Base-by-base conservation (phyloP, 1,139 yeast genomes). In the Spathaspora sp. region DNA sequence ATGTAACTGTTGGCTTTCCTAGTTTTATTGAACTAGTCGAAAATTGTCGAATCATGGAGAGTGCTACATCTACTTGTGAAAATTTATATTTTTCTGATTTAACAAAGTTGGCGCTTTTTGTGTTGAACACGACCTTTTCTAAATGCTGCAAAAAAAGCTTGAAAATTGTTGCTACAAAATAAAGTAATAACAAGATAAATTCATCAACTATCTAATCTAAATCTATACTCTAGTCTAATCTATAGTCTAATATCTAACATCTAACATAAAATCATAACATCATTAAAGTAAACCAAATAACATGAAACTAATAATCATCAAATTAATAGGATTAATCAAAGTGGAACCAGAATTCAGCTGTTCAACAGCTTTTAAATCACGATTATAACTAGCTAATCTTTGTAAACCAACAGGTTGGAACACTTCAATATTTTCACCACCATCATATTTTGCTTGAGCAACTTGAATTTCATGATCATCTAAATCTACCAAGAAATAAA, bases 361-460 rank as follows among this genome's bases (percentile, higher is more conserved):
- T 31, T 31, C 36, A 31, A 31, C 36, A 31, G 36, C 36, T 15
- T 31, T 31, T 3, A 31, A 9, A 15, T 31, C 9, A 6, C 15
- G 13, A 31, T 31, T 31, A 15, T 31, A 11, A 31, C 36, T 31
- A 13, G 36, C 36, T 9, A 31, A 31, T 31, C 36, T 31, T 31
- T 31, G 18, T 15, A 31, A 31, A 13, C 36, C 36, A 15, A 18
- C 36, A 15, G 36, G 36, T 31, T 31, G 36, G 36, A 37, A 24
- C 6, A 37, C 24, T 17, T 42, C 47, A 24, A 45, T 45, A 16
- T 42, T 25, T 36, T 45, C 47, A 2, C 58, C 61, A 41, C 60
- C 53, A 43, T 67, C 60, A 51, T 66, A 65, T 36, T 60, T 63
- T 44, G 63, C 67, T 43, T 40, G 42, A 2, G 42, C 42, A 4